Evolutionary conservation across 2,329 filamentous ascomycete species (phyloP).

Genomic region (Phaeosphaeriaceae sp.): DNA sequence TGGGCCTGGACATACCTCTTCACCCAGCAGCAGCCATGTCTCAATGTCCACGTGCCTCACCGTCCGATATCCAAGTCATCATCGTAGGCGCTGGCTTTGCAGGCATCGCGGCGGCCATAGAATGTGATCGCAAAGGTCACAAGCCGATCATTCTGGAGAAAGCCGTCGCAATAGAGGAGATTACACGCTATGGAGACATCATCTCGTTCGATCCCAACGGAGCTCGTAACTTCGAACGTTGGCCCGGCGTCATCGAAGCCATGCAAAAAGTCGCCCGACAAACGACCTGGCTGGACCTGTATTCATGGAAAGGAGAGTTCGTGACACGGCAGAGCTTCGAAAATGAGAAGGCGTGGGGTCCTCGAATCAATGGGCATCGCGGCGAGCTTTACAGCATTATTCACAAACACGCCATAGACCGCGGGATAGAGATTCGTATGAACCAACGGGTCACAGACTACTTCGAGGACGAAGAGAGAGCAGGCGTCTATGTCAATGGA

Average conservation of each 20-base stretch:
- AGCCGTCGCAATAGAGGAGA: conserved; percentile 55
- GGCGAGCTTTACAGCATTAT: conserved; percentile 66
- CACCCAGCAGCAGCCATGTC: background rate
- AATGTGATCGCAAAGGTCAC: conserved; percentile 68
- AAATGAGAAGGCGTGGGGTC: conserved; percentile 50
- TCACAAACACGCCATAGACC: conserved; percentile 61
- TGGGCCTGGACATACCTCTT: background rate
- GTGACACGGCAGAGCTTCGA: conserved; percentile 61
- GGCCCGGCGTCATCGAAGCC: conserved; percentile 54
- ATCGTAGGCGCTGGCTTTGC: conserved; percentile 63
- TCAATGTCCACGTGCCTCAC: background rate
- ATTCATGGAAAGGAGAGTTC: conserved; percentile 67
- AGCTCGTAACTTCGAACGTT: conserved; percentile 64
- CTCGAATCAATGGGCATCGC: conserved; percentile 66
- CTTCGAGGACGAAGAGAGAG: conserved; percentile 60
- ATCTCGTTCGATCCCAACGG: conserved; percentile 68
- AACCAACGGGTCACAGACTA: conserved; percentile 60
- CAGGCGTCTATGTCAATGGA: conserved; percentile 60
- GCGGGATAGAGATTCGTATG: conserved; percentile 62
- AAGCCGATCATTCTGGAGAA: conserved; percentile 63
- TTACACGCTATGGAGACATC: conserved; percentile 67
- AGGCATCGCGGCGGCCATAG: conserved; percentile 68
- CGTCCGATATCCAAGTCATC: conserved; percentile 48
- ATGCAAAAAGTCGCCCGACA: conserved; percentile 60
- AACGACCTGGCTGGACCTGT: conserved; percentile 65